Conservation (phyloP, 768 basidiomycete species). For the Mycena indigotica region DNA sequence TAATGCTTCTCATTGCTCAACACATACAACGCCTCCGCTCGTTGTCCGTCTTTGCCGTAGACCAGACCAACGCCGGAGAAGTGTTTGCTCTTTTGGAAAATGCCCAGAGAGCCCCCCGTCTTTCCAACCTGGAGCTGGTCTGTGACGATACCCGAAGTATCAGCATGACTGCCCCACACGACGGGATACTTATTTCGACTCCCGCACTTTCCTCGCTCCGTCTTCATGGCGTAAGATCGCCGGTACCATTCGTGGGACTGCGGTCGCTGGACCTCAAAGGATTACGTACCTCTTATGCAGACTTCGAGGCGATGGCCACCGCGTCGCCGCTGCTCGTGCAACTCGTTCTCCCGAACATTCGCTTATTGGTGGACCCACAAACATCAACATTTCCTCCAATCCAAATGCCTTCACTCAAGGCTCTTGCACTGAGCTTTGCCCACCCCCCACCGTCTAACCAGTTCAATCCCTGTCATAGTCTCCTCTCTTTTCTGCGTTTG, state of each 20-base stretch:
- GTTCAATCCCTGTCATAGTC: conserved; percentile 16
- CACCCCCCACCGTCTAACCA: conserved; percentile 14
- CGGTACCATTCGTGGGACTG: conserved; percentile 21
- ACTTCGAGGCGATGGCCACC: conserved; percentile 15
- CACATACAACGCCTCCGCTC: conserved; percentile 15
- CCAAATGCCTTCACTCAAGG: conserved; percentile 18
- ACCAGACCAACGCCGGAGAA: conserved; percentile 10
- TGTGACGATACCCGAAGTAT: conserved; percentile 4
- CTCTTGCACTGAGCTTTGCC: conserved; percentile 16
- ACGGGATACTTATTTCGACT: conserved; percentile 13
- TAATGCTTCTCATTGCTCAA: conserved; percentile 20
- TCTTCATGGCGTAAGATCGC: conserved; percentile 17
- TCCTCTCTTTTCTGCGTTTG: conserved; percentile 9
- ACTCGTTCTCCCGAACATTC: conserved; percentile 18
- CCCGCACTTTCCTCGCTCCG: conserved; percentile 13
- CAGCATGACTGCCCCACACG: conserved; percentile 7
- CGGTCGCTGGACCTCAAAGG: conserved; percentile 17
- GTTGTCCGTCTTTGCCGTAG: conserved; percentile 2
- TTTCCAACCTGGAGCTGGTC: conserved; percentile 11
- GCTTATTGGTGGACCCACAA: conserved; percentile 11
- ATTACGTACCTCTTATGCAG: conserved; percentile 10
- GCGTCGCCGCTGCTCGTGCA: conserved; percentile 18
- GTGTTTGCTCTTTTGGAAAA: conserved; percentile 20
- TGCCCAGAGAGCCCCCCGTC: conserved; percentile 14
- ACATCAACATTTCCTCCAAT: conserved; percentile 11